Conservation (phyloP, 2,329 filamentous ascomycete genomes). For the Neospermospora avenae region DNA sequence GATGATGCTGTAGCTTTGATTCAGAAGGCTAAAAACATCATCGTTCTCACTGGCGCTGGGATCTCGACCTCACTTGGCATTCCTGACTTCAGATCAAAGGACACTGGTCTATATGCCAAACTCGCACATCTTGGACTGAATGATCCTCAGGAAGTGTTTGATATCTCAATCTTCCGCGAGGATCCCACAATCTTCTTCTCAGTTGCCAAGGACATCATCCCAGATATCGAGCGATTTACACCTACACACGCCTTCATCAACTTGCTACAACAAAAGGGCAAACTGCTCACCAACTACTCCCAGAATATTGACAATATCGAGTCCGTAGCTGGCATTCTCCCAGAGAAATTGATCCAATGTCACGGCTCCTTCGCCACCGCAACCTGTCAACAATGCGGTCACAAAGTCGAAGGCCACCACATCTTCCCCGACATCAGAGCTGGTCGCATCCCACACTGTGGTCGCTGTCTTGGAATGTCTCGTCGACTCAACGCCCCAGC, state of each 20-base stretch:
- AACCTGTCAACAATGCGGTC: constrained; percentile 77
- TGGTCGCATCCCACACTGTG: constrained; percentile 74
- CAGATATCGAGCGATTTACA: constrained; percentile 74
- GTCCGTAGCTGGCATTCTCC: constrained; percentile 74
- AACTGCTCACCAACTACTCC: constrained; percentile 94
- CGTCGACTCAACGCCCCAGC: constrained; percentile 46
- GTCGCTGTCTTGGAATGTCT: constrained; percentile 61
- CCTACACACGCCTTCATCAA: constrained; percentile 94
- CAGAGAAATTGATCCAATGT: constrained; percentile 87
- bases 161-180: constrained; percentile 80
- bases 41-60: constrained; percentile 91
- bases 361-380: constrained; percentile 95
- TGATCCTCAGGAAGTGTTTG: constrained; percentile 94
- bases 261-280: constrained; percentile 80
- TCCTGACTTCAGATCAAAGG: constrained; percentile 92
- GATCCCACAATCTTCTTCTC: constrained; percentile 90
- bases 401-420: constrained; percentile 68
- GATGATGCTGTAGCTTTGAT: constrained; percentile 83
- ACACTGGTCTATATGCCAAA: constrained; percentile 86
- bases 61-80: constrained; percentile 97
- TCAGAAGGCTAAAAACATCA: constrained; percentile 72
- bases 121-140: constrained; percentile 69
- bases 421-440: constrained; percentile 79
- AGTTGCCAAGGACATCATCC: constrained; percentile 86
- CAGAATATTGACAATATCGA: constrained; percentile 99